Base-by-base conservation (phyloP, 345 rosid species). In the Boechera retrofracta region DNA sequence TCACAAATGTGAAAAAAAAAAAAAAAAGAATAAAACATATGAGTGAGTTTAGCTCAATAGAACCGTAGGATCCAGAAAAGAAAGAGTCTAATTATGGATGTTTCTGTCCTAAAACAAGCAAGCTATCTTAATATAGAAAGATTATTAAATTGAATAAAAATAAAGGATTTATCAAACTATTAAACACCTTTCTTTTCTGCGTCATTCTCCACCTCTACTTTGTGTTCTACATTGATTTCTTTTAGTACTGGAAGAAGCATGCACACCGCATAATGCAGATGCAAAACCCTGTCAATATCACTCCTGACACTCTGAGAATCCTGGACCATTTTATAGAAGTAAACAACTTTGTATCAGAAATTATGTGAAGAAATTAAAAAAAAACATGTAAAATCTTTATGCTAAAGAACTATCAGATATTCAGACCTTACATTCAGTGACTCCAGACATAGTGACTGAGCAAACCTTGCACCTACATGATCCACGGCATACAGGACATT, bases 231-330 rank as follows among this genome's bases (percentile, higher is more conserved):
- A 71, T 92, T 89, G 78, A 95, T 85, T 85, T 85, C 84, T 71
- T 86, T 92, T 66, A 95, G 66, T 38, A 89, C 82, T 71, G 99
- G 98, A 85, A 95, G 99, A 80, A 95, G 94, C 90, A 88, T 79
- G 79, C 97, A 95, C 77, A 88, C 87, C 80, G 92, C 82, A 75
- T 92, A 88, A 83, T 91, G 99, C 74, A 89, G 85, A 82, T 85
- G 81, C 64, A 91, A 71, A 75, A 92, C 90, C 79, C 86, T 85
- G 73, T 86, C 86, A 64, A 89, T 89, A 73, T 85, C 86, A 74
- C 72, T 86, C 64, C 86, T 86, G 54, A 53, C 86, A 75, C 84
- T 82, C 70, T 82, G 79, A 74, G 73, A 82, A 58, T 77, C 89
- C 98, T 94, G 89, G 59, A 84, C 81, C 72, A 81, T 74, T 38